phyloP scores from a whole-genome alignment of 1,284 basidiomycete species.

The Leccinum laetum region DNA sequence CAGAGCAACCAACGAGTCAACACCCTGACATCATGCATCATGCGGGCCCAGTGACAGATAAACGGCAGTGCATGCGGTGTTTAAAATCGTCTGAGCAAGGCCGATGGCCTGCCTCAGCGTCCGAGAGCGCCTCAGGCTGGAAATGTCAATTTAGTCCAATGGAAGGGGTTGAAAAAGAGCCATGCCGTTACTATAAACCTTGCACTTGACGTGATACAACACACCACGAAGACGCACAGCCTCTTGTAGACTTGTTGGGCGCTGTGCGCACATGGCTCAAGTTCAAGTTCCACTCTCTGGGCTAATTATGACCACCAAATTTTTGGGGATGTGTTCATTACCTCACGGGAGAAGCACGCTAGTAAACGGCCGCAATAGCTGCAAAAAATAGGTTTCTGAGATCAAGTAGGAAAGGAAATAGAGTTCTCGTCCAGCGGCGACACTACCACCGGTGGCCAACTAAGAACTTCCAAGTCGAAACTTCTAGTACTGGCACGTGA shows the following conservation, averaged over 20 bases:
- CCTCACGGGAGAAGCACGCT: not conserved
- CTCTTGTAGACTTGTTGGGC: constrained; percentile 4
- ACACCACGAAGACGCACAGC: not conserved
- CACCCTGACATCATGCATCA: constrained; percentile 8
- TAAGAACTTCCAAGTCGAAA: not conserved
- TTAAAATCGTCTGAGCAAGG: not conserved
- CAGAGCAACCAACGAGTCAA: not conserved
- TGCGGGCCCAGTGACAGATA: not conserved
- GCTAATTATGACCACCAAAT: constrained; percentile 17
- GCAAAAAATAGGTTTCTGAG: not conserved
- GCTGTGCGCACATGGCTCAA: constrained; percentile 12
- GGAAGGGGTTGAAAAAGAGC: not conserved
- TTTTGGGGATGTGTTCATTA: not conserved
- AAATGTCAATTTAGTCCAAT: not conserved
- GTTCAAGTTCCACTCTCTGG: not conserved
- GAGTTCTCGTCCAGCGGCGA: constrained; percentile 15
- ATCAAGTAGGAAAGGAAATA: constrained; percentile 4
- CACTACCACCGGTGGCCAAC: not conserved
- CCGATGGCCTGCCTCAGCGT: not conserved
- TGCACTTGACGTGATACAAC: not conserved
- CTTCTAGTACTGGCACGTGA: constrained; percentile 11
- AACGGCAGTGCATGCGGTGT: not conserved
- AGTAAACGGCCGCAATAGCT: constrained; percentile 4
- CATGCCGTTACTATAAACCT: not conserved
- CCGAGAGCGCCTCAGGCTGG: not conserved